Percentiles rank a stretch among this genome's conserved stretches.
Evolutionary conservation across 176 grass and related monocot genomes (phyloP).

Genomic region (Ensete glaucum): DNA sequence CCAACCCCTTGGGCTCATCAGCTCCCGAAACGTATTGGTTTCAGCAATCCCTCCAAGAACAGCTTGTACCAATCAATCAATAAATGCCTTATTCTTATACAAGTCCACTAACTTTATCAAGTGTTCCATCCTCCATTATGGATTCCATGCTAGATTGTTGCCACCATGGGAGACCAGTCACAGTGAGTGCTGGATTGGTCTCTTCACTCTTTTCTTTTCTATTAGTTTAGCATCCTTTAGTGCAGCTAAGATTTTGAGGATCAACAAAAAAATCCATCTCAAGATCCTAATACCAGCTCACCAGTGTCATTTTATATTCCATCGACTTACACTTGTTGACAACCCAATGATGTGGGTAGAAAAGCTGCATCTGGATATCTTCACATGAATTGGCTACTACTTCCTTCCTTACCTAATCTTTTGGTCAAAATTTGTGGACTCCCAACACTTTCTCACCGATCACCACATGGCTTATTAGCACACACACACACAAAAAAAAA

Average conservation of each 20-base stretch:
- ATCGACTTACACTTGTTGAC: too few species aligned
- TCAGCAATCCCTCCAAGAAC: neutral
- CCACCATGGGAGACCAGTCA: neutral
- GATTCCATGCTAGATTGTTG: constrained; percentile 8
- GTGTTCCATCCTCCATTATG: neutral
- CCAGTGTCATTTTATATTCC: neutral
- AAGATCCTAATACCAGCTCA: neutral
- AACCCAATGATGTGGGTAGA: too few species aligned
- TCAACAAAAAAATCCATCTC: neutral
- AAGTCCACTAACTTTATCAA: neutral
- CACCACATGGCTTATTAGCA: too few species aligned
- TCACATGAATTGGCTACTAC: neutral
- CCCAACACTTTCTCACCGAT: too few species aligned
- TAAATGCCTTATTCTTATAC: neutral
- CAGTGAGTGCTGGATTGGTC: neutral
- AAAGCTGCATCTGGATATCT: neutral
- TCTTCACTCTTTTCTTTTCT: neutral
- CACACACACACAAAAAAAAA: too few species aligned
- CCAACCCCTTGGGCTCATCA: neutral
- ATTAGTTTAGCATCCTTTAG: neutral
- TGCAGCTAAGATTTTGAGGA: constrained; percentile 5
- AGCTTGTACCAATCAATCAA: neutral
- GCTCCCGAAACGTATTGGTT: neutral
- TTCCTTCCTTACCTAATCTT: neutral
- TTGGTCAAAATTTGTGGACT: neutral